Base-by-base conservation (phyloP, 805 yeast species). In the Sporopachydermia lactativora region DNA sequence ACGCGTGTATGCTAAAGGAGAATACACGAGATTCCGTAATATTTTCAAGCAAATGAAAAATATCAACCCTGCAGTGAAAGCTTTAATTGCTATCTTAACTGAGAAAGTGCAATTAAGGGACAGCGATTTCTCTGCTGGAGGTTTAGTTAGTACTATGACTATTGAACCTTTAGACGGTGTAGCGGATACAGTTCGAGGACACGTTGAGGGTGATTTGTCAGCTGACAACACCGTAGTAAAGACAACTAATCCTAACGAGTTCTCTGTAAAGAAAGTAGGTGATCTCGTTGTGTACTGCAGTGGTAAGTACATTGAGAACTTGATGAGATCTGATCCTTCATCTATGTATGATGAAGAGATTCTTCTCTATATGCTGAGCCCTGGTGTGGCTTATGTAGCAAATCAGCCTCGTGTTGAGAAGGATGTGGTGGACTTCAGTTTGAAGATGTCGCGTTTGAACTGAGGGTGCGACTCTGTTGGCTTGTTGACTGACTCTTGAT, bases 41-140 rank as follows among this genome's bases (percentile, higher is more conserved):
- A 24, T 24, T n/a, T 24, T 24, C 31, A 24, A 24, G 31, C 8
- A 24, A 24, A 24, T 24, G 31, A 24, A 24, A 24, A 24, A 24
- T n/a, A 24, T 24, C 31, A 24, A 24, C 31, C 31, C 31, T 24
- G 31, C 31, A 24, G n/a, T 24, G 13, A 24, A 24, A 24, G 31
- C 31, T n/a, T n/a, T 24, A n/a, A 24, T 24, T 24, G 31, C 31
- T n/a, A 24, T 24, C n/a, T n/a, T 24, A 8, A 24, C 31, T 24
- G 31, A n/a, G 8, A 24, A 24, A 24, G 31, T 24, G 13, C 13
- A 24, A 24, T 8, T 24, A n/a, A 8, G n/a, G 8, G 31, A 24
- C n/a, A 24, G 31, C n/a, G 31, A 24, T n/a, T 24, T 24, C 8
- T 8, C 13, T n/a, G 31, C n/a, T 24, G 31, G 31, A 8, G 31